Percentiles rank a stretch among this genome's conserved stretches.
Conservation (phyloP, 2,329 filamentous ascomycete genomes). For the Stagonosporopsis tanaceti region DNA sequence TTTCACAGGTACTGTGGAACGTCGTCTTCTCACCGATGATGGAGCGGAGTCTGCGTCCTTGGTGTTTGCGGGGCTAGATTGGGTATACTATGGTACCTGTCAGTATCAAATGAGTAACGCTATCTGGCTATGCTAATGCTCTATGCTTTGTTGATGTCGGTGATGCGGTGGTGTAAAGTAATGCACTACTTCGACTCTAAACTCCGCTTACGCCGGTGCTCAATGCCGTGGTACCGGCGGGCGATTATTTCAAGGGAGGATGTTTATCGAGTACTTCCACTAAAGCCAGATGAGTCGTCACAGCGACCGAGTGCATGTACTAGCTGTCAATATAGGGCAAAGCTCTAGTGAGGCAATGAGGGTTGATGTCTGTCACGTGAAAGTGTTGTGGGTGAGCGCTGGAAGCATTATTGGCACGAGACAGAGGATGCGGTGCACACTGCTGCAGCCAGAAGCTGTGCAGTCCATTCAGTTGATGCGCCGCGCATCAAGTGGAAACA, state of each 20-base stretch:
- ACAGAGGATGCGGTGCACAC: background rate
- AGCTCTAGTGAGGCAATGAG: background rate
- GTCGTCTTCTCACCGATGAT: background rate
- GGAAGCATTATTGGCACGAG: background rate
- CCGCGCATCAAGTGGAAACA: background rate
- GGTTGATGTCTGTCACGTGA: conserved; percentile 12
- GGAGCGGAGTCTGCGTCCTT: background rate
- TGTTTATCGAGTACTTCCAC: background rate
- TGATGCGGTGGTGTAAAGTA: background rate
- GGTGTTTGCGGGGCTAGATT: background rate
- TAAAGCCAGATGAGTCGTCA: background rate
- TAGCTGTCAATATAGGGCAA: background rate
- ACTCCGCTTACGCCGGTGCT: conserved; percentile 20
- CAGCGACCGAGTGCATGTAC: background rate
- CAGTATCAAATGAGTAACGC: background rate
- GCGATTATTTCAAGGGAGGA: background rate
- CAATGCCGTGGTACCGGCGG: conserved; percentile 8
- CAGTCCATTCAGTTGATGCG: background rate
- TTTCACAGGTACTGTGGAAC: background rate
- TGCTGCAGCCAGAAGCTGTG: background rate
- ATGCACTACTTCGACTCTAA: conserved; percentile 9
- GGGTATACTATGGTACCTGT: background rate
- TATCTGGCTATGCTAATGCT: background rate
- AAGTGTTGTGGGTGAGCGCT: background rate
- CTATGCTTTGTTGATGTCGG: conserved; percentile 9